Conservation (phyloP, 306 rosid genomes). For the Ziziphus jujuba region DNA sequence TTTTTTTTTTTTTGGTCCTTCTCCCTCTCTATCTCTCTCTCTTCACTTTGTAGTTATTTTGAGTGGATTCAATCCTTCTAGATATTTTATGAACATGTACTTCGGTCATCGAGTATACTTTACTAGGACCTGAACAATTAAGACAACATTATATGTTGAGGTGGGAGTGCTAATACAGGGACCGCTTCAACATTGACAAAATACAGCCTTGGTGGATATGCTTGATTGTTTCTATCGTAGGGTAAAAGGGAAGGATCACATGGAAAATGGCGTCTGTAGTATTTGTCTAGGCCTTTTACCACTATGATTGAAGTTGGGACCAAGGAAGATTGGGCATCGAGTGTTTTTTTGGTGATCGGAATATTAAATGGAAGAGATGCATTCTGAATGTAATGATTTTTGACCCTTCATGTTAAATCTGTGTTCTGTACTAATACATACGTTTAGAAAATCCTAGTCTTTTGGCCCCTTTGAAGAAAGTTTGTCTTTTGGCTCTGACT, state of each 20-base stretch:
- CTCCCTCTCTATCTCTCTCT: too few relatives aligned
- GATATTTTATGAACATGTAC: conserved; percentile 88
- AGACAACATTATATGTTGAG: conserved; percentile 42
- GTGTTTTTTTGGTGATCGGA: conserved; percentile 47
- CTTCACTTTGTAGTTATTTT: conserved; percentile 71
- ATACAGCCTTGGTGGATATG: conserved; percentile 36
- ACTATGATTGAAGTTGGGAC: conserved; percentile 43
- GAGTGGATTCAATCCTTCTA: conserved; percentile 98
- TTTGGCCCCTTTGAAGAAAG: neutral
- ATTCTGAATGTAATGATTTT: conserved; percentile 36
- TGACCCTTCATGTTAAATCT: conserved; percentile 25
- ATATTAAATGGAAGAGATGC: conserved; percentile 46
- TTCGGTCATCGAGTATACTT: conserved; percentile 71
- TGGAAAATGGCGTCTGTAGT: conserved; percentile 12
- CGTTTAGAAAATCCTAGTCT: conserved; percentile 1
- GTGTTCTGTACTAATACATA: conserved; percentile 18
- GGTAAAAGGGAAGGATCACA: conserved; percentile 21
- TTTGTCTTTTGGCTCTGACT: neutral
- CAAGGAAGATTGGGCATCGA: conserved; percentile 47
- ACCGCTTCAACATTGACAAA: conserved; percentile 19
- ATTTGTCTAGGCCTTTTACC: conserved; percentile 44
- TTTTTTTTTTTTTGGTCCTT: conserved; percentile 10
- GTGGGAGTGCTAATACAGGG: conserved; percentile 40
- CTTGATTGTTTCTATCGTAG: conserved; percentile 36
- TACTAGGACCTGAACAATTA: conserved; percentile 40